Percentiles rank a stretch among this genome's conserved stretches.
Conservation (phyloP, 257 asterid genomes). For the Mentha longifolia region DNA sequence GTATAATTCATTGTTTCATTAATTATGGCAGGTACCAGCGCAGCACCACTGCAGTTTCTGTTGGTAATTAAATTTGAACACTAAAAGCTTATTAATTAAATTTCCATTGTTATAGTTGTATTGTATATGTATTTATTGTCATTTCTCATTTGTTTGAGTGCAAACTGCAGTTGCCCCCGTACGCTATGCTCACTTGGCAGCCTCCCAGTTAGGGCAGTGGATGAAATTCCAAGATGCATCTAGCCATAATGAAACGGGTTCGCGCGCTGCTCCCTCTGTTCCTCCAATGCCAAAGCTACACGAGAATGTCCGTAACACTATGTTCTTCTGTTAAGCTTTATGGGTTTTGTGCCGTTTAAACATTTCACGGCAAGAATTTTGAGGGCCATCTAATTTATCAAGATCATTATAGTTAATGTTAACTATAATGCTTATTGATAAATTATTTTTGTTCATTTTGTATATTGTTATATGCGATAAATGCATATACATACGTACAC, state of each 20-base stretch:
- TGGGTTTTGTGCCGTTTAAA: slow-evolving; percentile 25
- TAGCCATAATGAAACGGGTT: slow-evolving; percentile 59
- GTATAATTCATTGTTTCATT: neutral
- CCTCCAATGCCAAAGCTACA: slow-evolving; percentile 70
- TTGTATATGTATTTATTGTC: too few species aligned
- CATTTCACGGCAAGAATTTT: too few species aligned
- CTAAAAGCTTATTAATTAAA: neutral
- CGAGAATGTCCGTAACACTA: slow-evolving; percentile 63
- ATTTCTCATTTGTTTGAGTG: neutral
- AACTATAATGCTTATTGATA: too few species aligned
- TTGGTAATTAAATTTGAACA: slow-evolving; percentile 49
- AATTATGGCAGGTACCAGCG: slow-evolving; percentile 82
- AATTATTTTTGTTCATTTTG: too few species aligned
- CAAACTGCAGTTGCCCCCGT: slow-evolving; percentile 77
- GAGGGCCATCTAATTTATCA: too few species aligned
- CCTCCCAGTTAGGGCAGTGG: slow-evolving; percentile 88
- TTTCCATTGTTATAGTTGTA: neutral
- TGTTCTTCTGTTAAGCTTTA: slow-evolving; percentile 81
- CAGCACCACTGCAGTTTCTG: slow-evolving; percentile 94
- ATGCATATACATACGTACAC: too few species aligned
- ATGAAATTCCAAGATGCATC: slow-evolving; percentile 85
- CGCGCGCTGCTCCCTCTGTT: slow-evolving; percentile 47
- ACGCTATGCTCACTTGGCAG: slow-evolving; percentile 93
- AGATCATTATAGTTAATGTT: too few species aligned
- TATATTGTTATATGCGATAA: too few species aligned